These are phyloP conservation scores for Borovskyia barvae DNA, from an alignment of 208 protist species.

Conservation along the genomic window DNA sequence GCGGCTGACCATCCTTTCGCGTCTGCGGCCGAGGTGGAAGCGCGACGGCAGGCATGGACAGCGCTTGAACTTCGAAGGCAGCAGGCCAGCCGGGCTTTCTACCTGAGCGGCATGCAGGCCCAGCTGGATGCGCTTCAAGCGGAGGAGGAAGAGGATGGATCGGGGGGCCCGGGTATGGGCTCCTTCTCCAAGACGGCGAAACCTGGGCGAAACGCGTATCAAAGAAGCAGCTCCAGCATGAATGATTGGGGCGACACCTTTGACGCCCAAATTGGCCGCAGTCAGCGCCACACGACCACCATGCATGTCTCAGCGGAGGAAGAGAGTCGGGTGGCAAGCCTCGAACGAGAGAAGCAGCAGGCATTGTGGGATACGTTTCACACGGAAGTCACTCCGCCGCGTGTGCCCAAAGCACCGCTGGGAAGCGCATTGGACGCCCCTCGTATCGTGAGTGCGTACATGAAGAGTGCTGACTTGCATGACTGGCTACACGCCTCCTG, in stretches of 20 bases:
- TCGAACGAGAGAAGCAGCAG: conserved; percentile 22
- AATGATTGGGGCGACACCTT: background rate
- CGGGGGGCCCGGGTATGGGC: background rate
- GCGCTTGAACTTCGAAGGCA: conserved; percentile 27
- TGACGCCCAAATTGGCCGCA: background rate
- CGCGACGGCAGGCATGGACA: conserved; percentile 31
- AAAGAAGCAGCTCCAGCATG: conserved; percentile 1
- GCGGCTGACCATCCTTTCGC: conserved; percentile 27
- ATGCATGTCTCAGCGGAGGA: background rate
- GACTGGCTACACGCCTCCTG: conserved; percentile 67
- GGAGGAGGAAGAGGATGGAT: background rate
- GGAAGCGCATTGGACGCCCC: background rate
- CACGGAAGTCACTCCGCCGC: background rate
- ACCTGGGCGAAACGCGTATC: too few species aligned
- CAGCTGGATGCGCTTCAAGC: conserved; percentile 27
- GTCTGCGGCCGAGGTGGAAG: conserved; percentile 24
- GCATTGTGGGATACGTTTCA: conserved; percentile 38
- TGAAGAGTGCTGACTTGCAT: conserved; percentile 37
- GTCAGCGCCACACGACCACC: background rate
- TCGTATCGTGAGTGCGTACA: conserved; percentile 45
- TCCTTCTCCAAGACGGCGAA: background rate
- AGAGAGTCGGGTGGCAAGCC: background rate
- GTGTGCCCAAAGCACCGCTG: background rate
- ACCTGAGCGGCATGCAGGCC: conserved; percentile 24
- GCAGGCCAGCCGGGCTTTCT: conserved; percentile 6